Percentiles rank a stretch among this genome's conserved stretches.
These are phyloP conservation scores for Picea glauca DNA, from an alignment of 75 land plant species.

Conservation along the genomic window DNA sequence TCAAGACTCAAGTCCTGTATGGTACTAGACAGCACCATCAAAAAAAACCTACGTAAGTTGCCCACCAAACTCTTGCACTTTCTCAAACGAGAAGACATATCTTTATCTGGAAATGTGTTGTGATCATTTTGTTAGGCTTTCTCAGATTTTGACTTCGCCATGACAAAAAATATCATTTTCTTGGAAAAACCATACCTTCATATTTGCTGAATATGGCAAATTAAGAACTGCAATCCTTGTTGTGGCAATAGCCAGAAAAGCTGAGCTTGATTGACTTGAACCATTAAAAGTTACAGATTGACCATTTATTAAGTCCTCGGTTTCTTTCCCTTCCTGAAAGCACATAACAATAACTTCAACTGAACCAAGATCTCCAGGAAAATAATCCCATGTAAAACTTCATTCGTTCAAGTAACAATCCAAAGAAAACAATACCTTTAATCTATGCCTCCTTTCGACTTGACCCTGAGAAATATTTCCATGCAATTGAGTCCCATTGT, in stretches of 20 bases:
- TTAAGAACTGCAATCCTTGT: slow-evolving; percentile 55
- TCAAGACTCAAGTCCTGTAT: neutral
- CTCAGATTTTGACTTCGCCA: neutral
- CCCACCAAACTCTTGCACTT: neutral
- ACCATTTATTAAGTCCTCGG: neutral
- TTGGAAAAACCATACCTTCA: slow-evolving; percentile 26
- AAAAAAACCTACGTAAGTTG: neutral
- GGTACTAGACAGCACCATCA: neutral
- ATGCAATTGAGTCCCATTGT: slow-evolving; percentile 5
- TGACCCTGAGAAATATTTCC: slow-evolving; percentile 9
- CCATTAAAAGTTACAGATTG: neutral
- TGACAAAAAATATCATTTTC: neutral
- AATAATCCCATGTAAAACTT: neutral
- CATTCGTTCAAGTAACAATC: neutral
- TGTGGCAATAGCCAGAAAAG: slow-evolving; percentile 24
- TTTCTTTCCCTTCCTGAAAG: slow-evolving; percentile 4
- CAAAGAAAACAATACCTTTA: neutral
- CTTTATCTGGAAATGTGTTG: neutral
- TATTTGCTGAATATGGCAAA: slow-evolving; percentile 14
- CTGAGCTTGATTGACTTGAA: neutral
- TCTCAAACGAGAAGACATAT: neutral
- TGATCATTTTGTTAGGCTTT: neutral
- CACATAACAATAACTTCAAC: neutral
- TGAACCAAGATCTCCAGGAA: neutral
- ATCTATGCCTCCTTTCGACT: slow-evolving; percentile 6